Evolutionary conservation across 306 rosid species (phyloP), one percentile per base, ranked within the genome.

Genomic region (Glycine latifolia): DNA sequence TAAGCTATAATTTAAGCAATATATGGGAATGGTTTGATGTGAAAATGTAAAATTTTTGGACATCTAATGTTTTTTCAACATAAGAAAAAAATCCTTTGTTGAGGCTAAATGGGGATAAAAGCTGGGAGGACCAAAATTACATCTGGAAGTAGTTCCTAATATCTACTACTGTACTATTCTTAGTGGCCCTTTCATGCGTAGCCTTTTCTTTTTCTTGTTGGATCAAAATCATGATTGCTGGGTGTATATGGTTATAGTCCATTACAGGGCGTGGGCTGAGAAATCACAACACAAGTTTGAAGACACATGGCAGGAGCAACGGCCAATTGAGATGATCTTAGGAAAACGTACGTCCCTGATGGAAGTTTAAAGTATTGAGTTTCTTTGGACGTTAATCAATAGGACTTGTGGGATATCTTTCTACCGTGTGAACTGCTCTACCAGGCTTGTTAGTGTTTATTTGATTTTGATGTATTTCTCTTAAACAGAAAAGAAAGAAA

Each of bases 221-320:
- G 10, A 1, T 49, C 67, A 52, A 75, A 80, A 14, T 76, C 50
- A 69, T 62, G 53, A 26, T 59, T 78, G 56, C 49, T 83, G 53
- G 71, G 20, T 17, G 68, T 78, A 54, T 82, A 6, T 60, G 33
- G 75, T 85, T 79, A 83, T 80, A 95, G 99, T 95, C 79, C 94
- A 93, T 81, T 93, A 95, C 83, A 92, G 90, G 87, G 99, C 96
- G 12, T 95, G 98, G 99, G 89, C 97, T 3, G 92, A 95, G 66
- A 86, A 91, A 86, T 83, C 93, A 7, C 84, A 78, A 78, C 99
- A 95, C 88, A 95, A 93, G 87, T 95, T 93, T 90, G 99, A 95
- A 79, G 98, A 93, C 84, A 91, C 99, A 2, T 91, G 98, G 99
- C 82, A 71, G 48, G 99, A 95, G 83, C 99, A 89, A 71, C 91